Conservation (phyloP, 306 rosid genomes). For the Cajanus cajan region DNA sequence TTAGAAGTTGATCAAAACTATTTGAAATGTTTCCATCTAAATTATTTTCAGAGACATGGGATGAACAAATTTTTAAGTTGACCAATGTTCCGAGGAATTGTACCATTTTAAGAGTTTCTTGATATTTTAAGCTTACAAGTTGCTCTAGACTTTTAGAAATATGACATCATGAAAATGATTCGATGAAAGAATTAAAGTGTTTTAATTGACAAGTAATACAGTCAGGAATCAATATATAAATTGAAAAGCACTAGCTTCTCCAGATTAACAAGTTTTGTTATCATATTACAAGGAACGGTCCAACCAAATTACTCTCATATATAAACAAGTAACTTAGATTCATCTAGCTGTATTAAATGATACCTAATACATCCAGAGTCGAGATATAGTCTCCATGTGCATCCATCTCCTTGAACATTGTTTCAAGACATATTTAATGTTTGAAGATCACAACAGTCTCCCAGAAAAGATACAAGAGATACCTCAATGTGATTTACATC, state of each 20-base stretch:
- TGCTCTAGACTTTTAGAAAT: conserved; percentile 20
- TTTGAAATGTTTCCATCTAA: conserved; percentile 9
- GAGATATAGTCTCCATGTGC: not conserved
- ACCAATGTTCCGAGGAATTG: conserved; percentile 15
- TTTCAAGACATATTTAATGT: conserved; percentile 13
- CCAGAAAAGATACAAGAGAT: not conserved
- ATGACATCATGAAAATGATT: conserved; percentile 32
- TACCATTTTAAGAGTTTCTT: not conserved
- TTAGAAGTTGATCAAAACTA: not conserved
- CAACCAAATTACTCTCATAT: not conserved
- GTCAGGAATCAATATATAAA: conserved; percentile 16
- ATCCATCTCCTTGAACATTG: conserved; percentile 18
- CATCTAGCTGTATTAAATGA: not conserved
- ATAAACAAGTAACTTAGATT: not conserved
- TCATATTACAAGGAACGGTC: not conserved
- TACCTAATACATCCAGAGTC: not conserved
- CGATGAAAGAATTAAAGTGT: not conserved
- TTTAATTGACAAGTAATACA: not conserved
- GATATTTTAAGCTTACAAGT: conserved; percentile 11
- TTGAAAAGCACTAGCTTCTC: not conserved
- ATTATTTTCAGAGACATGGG: not conserved
- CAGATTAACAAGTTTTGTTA: conserved; percentile 9
- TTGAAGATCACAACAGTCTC: not conserved
- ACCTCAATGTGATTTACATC: not conserved
- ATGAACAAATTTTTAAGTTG: not conserved